Conservation (phyloP, 495 filamentous ascomycete genomes). For the Talaromyces wortmannii region DNA sequence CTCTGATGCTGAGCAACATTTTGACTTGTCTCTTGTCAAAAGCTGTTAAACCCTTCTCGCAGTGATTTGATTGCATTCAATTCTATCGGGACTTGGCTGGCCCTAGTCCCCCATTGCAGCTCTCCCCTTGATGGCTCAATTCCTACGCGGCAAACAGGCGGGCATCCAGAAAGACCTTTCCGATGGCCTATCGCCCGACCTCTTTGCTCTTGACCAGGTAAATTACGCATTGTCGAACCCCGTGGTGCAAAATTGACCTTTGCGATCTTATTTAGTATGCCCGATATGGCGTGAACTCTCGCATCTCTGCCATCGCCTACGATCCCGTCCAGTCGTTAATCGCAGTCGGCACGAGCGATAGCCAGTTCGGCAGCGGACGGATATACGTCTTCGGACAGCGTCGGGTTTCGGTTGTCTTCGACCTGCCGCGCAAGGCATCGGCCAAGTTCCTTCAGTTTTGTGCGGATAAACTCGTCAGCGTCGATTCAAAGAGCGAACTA, state of each 20-base stretch:
- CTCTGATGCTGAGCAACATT: background rate
- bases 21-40: background rate
- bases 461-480: conserved; percentile 70
- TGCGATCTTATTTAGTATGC: conserved; percentile 43
- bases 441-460: conserved; percentile 68
- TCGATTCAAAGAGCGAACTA: conserved; percentile 80
- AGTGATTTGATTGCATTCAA: background rate
- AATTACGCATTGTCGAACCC: conserved; percentile 8
- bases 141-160: conserved; percentile 86
- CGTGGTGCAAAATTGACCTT: background rate
- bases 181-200: conserved; percentile 60
- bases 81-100: background rate
- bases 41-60: background rate
- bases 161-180: conserved; percentile 90
- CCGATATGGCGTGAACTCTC: conserved; percentile 83
- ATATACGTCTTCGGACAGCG: conserved; percentile 89
- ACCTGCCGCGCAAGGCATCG: conserved; percentile 57
- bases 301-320: conserved; percentile 76
- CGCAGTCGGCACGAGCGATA: conserved; percentile 84
- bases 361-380: conserved; percentile 66
- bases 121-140: conserved; percentile 58
- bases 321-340: conserved; percentile 90
- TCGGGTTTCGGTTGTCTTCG: conserved; percentile 65
- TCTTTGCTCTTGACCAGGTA: conserved; percentile 80
- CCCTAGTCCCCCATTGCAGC: background rate